Percentiles rank a stretch among this genome's conserved stretches.
These are phyloP conservation scores for Daldinia bambusicola DNA, from an alignment of 495 filamentous ascomycete genomes.

Conservation along the genomic window DNA sequence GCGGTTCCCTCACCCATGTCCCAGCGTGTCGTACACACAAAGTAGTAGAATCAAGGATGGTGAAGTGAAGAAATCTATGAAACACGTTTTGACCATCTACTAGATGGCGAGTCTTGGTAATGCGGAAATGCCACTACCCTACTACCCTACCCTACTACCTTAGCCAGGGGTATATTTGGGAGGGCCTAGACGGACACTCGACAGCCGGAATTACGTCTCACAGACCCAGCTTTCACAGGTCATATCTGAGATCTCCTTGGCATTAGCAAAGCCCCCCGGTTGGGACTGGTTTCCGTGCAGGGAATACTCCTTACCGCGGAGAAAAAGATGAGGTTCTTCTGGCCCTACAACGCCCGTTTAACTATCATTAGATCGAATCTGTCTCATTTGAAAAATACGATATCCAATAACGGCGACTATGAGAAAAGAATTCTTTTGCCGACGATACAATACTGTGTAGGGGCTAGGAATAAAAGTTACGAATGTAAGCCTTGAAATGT, in stretches of 20 bases:
- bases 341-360: background rate
- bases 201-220: constrained; percentile 32
- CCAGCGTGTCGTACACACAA: constrained; percentile 24
- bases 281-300: constrained; percentile 7
- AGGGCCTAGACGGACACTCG: constrained; percentile 27
- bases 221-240: constrained; percentile 9
- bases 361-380: background rate
- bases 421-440: background rate
- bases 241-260: constrained; percentile 28
- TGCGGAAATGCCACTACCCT: constrained; percentile 33
- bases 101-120: constrained; percentile 28
- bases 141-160: constrained; percentile 9
- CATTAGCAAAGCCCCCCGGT: constrained; percentile 34
- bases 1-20: constrained; percentile 32
- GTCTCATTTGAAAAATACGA: constrained; percentile 16
- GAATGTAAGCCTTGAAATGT: constrained; percentile 7
- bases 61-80: constrained; percentile 45
- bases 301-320: background rate
- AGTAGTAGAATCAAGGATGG: constrained; percentile 32
- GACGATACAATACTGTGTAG: background rate
- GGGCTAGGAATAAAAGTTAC: background rate
- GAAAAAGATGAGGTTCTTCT: constrained; percentile 26
- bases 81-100: constrained; percentile 54
- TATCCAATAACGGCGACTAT: background rate
- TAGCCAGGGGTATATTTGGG: constrained; percentile 23